phyloP scores from a whole-genome alignment of 2,329 filamentous ascomycete genomes.

The Periglandula ipomoeae region DNA sequence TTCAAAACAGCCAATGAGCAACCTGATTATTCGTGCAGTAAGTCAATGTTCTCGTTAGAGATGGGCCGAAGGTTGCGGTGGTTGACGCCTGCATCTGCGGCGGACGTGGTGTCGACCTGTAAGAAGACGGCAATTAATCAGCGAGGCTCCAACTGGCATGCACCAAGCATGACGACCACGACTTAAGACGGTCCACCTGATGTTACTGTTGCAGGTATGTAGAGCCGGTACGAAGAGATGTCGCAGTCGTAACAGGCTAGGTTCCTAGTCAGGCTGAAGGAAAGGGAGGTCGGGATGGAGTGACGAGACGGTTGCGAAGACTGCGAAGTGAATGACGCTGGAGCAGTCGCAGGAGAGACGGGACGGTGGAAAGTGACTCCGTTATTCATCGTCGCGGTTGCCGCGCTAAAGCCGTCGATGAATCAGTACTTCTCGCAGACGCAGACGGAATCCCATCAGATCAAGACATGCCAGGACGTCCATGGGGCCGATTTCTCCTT shows the following conservation, averaged over 20 bases:
- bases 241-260: background rate
- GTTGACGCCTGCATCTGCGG: slow-evolving; percentile 5
- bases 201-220: background rate
- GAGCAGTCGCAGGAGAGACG: background rate
- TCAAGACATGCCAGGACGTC: background rate
- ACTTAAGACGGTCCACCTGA: background rate
- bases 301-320: background rate
- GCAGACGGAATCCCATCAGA: background rate
- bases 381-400: background rate
- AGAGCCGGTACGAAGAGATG: background rate
- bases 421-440: background rate
- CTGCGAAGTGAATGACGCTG: background rate
- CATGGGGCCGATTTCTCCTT: too few species aligned
- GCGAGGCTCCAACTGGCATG: slow-evolving; percentile 12
- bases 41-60: background rate
- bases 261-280: background rate
- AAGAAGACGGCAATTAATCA: slow-evolving; percentile 27
- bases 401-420: background rate
- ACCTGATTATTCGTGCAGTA: slow-evolving; percentile 5
- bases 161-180: background rate
- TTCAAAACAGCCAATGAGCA: slow-evolving; percentile 8
- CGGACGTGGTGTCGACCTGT: slow-evolving; percentile 16
- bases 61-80: slow-evolving; percentile 3
- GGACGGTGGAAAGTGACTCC: slow-evolving; percentile 1
- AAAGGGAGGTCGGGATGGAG: background rate